Percentiles rank a stretch among this genome's conserved stretches.
phyloP scores from a whole-genome alignment of 2,329 filamentous ascomycete species.

The Alternaria consortialis region DNA sequence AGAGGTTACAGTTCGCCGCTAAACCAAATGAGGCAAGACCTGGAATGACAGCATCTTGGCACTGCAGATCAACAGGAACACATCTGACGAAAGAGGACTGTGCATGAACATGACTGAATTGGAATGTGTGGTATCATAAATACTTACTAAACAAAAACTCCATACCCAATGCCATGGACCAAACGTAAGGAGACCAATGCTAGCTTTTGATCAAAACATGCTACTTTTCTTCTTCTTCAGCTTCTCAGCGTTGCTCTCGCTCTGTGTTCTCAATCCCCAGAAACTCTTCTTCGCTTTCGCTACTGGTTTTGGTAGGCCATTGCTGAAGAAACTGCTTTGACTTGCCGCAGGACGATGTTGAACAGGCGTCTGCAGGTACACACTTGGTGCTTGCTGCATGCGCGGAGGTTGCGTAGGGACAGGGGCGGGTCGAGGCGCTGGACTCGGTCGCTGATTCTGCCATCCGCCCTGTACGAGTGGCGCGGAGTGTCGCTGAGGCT shows the following conservation, averaged over 20 bases:
- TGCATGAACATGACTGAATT: constrained; percentile 1
- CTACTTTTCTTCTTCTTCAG: constrained; percentile 56
- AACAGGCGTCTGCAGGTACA: constrained; percentile 42
- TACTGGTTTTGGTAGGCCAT: constrained; percentile 37
- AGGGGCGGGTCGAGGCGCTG: constrained; percentile 21
- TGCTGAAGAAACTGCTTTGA: constrained; percentile 49
- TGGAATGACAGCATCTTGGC: background rate
- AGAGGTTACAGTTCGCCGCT: background rate
- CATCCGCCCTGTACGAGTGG: constrained; percentile 29
- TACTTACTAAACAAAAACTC: constrained; percentile 2
- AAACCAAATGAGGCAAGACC: background rate
- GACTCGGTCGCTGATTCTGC: constrained; percentile 19
- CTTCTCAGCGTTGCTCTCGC: constrained; percentile 43
- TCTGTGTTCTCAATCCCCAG: constrained; percentile 47
- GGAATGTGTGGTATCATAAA: constrained; percentile 6
- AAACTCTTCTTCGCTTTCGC: constrained; percentile 51
- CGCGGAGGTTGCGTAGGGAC: constrained; percentile 29
- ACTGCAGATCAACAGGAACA: background rate
- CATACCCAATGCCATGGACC: constrained; percentile 6
- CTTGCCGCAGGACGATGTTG: constrained; percentile 40
- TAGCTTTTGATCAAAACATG: constrained; percentile 49
- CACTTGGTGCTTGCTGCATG: constrained; percentile 27
- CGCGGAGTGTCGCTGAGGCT: constrained; percentile 35
- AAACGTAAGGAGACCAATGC: constrained; percentile 5
- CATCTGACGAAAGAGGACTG: background rate